Evolutionary conservation across 2,329 filamentous ascomycete genomes (phyloP).

Genomic region (Periglandula ipomoeae): DNA sequence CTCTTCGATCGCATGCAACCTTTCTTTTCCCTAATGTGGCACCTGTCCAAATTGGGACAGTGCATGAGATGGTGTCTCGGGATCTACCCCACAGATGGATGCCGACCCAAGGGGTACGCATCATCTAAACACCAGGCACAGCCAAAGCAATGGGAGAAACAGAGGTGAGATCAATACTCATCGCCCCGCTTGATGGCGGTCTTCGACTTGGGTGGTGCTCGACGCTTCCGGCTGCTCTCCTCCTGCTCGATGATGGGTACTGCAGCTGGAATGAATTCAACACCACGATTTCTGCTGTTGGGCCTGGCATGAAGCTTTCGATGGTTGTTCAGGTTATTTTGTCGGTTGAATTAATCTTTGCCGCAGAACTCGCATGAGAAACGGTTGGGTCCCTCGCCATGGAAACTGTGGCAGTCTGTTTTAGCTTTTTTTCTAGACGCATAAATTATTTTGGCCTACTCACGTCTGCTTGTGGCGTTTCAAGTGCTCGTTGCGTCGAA

Average conservation of each 20-base stretch:
- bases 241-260: slow-evolving; percentile 31
- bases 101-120: background rate
- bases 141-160: background rate
- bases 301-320: slow-evolving; percentile 31
- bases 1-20: background rate
- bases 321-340: slow-evolving; percentile 33
- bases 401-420: slow-evolving; percentile 18
- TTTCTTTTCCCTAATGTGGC: slow-evolving; percentile 1
- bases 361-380: slow-evolving; percentile 34
- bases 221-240: slow-evolving; percentile 29
- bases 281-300: slow-evolving; percentile 29
- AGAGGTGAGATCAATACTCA: slow-evolving; percentile 17
- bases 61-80: slow-evolving; percentile 4
- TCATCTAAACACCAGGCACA: slow-evolving; percentile 4
- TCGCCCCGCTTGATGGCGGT: slow-evolving; percentile 20
- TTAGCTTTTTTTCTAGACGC: too few species aligned
- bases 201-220: slow-evolving; percentile 29
- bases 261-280: slow-evolving; percentile 30
- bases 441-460: slow-evolving; percentile 16
- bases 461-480: slow-evolving; percentile 46
- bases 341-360: slow-evolving; percentile 32
- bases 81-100: background rate
- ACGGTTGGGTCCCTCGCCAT: slow-evolving; percentile 29
- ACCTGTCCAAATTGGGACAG: background rate
- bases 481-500: slow-evolving; percentile 45